Conservation (phyloP, 164 flowering plant species). For the Dillenia suffruticosa region DNA sequence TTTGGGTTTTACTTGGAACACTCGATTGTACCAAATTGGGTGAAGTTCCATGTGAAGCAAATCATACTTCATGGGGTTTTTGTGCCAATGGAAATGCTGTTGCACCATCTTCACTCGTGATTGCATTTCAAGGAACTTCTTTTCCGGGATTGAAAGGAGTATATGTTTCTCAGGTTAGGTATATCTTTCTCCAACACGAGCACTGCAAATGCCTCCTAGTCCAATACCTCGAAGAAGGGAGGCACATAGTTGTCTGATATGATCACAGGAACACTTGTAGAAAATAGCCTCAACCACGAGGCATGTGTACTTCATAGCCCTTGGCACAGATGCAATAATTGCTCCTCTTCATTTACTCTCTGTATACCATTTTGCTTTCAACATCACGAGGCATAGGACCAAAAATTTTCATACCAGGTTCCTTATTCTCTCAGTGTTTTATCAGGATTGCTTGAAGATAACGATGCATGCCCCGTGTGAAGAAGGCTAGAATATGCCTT, state of each 20-base stretch:
- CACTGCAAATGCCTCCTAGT: constrained; percentile 39
- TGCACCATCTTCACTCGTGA: constrained; percentile 29
- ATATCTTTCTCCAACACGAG: constrained; percentile 30
- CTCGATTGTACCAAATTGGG: constrained; percentile 37
- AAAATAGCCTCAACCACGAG: constrained; percentile 39
- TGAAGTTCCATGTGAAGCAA: constrained; percentile 49
- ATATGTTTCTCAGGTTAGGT: constrained; percentile 30
- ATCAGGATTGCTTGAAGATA: constrained; percentile 30
- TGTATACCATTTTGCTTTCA: constrained; percentile 20
- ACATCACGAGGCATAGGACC: constrained; percentile 27
- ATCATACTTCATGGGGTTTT: constrained; percentile 34
- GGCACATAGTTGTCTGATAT: constrained; percentile 44
- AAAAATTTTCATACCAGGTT: constrained; percentile 32
- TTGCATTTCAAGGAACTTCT: constrained; percentile 30
- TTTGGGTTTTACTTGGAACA: constrained; percentile 14
- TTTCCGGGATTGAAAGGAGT: constrained; percentile 28
- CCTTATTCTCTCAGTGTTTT: constrained; percentile 21
- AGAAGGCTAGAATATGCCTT: constrained; percentile 37
- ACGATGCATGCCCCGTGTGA: constrained; percentile 45
- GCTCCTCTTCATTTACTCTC: constrained; percentile 33
- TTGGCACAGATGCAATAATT: constrained; percentile 41
- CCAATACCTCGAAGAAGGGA: constrained; percentile 37
- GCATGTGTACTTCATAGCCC: constrained; percentile 39
- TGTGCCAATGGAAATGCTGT: constrained; percentile 42
- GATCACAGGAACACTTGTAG: constrained; percentile 38